Percentiles rank a stretch among this genome's conserved stretches.
Evolutionary conservation across 148 eudicot genomes (phyloP).

Genomic region (Chenopodium berlandieri): DNA sequence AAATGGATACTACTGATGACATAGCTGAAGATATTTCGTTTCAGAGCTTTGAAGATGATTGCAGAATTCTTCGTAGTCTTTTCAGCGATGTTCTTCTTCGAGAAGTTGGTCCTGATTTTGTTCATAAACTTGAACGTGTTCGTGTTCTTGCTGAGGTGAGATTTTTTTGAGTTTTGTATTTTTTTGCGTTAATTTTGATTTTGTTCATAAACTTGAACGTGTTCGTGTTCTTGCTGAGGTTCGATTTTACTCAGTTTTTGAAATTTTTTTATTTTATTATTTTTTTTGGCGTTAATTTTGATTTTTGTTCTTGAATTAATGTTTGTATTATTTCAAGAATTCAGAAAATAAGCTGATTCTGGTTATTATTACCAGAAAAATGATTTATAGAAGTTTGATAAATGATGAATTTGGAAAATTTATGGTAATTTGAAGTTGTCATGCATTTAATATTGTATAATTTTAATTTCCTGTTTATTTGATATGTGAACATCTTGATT

Average conservation of each 20-base stretch:
- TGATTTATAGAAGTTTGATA: too few species aligned
- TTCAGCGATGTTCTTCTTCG: constrained; percentile 73
- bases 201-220: constrained; percentile 54
- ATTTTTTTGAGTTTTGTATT: too few species aligned
- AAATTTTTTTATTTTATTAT: too few species aligned
- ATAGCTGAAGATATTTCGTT: constrained; percentile 89
- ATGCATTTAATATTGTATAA: too few species aligned
- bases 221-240: constrained; percentile 69
- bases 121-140: constrained; percentile 58
- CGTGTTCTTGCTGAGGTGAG: constrained; percentile 63
- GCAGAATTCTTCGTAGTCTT: constrained; percentile 64
- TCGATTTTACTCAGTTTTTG: background rate
- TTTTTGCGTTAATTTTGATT: background rate
- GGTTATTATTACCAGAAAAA: too few species aligned
- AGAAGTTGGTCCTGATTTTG: constrained; percentile 55
- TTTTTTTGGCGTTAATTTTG: background rate
- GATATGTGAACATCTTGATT: too few species aligned
- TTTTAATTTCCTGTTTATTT: too few species aligned
- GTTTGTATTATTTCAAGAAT: too few species aligned
- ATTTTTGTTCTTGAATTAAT: too few species aligned
- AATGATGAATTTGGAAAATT: too few species aligned
- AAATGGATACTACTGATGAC: constrained; percentile 78
- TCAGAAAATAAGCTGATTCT: too few species aligned
- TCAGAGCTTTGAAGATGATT: constrained; percentile 84
- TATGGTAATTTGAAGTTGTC: too few species aligned